These are phyloP conservation scores for Sphagnum magellanicum DNA, from an alignment of 228 moss, liverwort and hornwort species.

Conservation along the genomic window DNA sequence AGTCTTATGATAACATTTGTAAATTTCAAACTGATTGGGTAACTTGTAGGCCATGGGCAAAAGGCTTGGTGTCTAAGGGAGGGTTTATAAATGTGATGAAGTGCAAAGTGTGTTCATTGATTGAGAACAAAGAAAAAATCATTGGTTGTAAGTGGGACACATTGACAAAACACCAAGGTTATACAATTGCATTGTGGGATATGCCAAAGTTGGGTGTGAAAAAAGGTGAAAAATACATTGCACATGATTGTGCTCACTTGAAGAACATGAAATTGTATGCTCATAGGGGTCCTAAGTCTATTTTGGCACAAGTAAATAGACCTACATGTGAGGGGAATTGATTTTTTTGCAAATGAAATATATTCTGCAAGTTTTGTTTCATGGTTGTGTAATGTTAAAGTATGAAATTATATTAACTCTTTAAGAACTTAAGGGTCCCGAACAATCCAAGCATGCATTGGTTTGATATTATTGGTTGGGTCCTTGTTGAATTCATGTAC, in stretches of 20 bases:
- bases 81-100: not conserved
- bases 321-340: not conserved
- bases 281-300: not conserved
- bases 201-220: not conserved
- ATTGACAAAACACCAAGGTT: not conserved
- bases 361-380: not conserved
- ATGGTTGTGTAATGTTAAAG: not conserved
- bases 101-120: not conserved
- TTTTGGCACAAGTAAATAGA: not conserved
- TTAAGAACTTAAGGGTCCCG: not conserved
- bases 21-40: not conserved
- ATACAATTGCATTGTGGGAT: not conserved
- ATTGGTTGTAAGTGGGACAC: not conserved
- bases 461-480: not conserved
- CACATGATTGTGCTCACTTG: not conserved
- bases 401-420: not conserved
- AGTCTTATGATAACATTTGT: not conserved
- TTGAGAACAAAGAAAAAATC: not conserved
- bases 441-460: not conserved
- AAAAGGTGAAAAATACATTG: not conserved
- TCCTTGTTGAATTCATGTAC: not conserved
- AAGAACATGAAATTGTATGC: not conserved
- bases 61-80: not conserved
- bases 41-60: not conserved
- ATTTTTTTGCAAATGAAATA: not conserved